These are phyloP conservation scores for Alnus glutinosa DNA, from an alignment of 306 rosid genomes.

Conservation along the genomic window DNA sequence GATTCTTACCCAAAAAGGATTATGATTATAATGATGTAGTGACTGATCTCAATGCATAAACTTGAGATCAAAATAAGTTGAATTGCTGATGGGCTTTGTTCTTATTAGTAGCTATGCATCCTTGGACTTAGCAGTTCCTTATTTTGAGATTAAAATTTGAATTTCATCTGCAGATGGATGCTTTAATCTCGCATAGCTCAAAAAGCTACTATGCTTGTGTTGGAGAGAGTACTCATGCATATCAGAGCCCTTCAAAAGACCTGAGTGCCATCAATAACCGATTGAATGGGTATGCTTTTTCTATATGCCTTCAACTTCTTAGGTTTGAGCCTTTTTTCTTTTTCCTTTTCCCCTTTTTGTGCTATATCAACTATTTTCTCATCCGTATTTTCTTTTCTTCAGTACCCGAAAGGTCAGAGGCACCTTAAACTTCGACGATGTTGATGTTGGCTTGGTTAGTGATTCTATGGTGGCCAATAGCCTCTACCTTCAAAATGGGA, in stretches of 20 bases:
- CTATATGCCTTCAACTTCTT: background rate
- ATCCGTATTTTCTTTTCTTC: constrained; percentile 15
- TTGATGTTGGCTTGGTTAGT: constrained; percentile 84
- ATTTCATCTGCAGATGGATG: constrained; percentile 76
- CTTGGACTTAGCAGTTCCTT: background rate
- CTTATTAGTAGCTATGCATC: background rate
- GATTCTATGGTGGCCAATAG: constrained; percentile 96
- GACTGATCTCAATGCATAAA: constrained; percentile 4
- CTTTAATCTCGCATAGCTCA: constrained; percentile 89
- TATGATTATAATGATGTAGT: background rate
- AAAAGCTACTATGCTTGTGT: constrained; percentile 98
- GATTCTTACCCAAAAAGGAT: background rate
- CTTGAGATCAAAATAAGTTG: background rate
- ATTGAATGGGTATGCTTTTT: constrained; percentile 66
- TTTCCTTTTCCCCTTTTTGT: background rate
- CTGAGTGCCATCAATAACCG: constrained; percentile 95
- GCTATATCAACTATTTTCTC: constrained; percentile 17
- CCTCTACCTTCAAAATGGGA: constrained; percentile 83
- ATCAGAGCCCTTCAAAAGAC: constrained; percentile 98
- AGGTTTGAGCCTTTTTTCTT: background rate
- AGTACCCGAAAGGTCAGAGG: constrained; percentile 86
- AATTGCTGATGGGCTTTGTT: background rate
- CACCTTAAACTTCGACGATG: constrained; percentile 73
- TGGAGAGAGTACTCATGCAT: constrained; percentile 98
- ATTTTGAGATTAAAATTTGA: background rate